These are phyloP conservation scores for Alternaria novae-zelandiae DNA, from an alignment of 2,329 filamentous ascomycete genomes.

Conservation along the genomic window DNA sequence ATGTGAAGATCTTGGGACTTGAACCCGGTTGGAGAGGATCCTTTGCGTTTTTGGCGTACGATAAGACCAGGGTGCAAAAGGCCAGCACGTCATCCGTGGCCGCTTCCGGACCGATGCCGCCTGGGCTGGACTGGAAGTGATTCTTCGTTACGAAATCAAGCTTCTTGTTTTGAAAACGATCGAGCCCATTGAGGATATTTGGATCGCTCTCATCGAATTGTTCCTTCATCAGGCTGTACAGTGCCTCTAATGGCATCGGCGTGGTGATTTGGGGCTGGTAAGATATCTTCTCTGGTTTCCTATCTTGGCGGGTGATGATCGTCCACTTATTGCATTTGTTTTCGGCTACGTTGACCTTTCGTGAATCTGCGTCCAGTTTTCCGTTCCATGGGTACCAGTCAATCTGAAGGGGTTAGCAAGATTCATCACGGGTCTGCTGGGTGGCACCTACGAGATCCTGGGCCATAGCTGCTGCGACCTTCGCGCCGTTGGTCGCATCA, in stretches of 20 bases:
- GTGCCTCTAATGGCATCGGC: neutral
- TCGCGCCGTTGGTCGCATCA: neutral
- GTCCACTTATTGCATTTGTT: neutral
- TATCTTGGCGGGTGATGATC: neutral
- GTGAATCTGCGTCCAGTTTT: neutral
- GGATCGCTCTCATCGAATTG: neutral
- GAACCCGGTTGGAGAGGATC: neutral
- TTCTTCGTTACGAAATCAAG: neutral
- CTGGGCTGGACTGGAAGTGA: neutral
- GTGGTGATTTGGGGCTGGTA: neutral
- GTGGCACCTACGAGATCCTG: neutral
- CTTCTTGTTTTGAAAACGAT: neutral
- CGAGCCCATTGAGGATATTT: neutral
- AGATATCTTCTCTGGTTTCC: neutral
- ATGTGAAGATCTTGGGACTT: neutral
- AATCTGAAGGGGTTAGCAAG: neutral
- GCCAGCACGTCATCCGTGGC: neutral
- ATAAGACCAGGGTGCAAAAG: neutral
- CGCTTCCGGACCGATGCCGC: neutral
- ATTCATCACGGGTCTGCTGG: neutral
- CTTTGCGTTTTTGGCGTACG: neutral
- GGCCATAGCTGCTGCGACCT: neutral
- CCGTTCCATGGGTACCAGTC: neutral
- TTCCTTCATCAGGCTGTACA: neutral
- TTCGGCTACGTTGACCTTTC: neutral